Evolutionary conservation across 305 asterid genomes (phyloP).

Genomic region (Fraxinus albicans): DNA sequence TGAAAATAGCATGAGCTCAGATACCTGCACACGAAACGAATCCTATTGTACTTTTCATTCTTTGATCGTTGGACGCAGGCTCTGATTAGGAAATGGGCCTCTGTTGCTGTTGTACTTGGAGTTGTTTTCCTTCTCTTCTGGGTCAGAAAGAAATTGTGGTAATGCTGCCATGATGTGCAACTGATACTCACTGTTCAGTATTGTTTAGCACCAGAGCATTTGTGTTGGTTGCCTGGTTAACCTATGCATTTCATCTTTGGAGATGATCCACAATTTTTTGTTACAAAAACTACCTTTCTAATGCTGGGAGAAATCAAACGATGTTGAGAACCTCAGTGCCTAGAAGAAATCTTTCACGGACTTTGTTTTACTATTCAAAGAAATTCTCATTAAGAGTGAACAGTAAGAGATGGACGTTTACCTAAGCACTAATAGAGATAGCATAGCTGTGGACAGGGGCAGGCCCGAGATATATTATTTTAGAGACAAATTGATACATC

Average conservation of each 20-base stretch:
- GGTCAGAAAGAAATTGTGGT: constrained; percentile 81
- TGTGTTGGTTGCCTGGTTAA: constrained; percentile 12
- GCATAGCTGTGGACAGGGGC: too few relatives aligned
- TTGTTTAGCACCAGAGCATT: background rate
- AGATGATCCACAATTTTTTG: constrained; percentile 15
- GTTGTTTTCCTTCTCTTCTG: constrained; percentile 79
- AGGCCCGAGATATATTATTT: background rate
- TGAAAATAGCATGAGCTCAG: background rate
- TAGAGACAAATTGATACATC: constrained; percentile 16
- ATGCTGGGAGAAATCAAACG: constrained; percentile 6
- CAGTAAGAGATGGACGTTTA: too few relatives aligned
- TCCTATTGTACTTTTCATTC: constrained; percentile 5
- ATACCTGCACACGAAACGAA: background rate
- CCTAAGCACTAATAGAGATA: too few relatives aligned
- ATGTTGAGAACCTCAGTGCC: constrained; percentile 11
- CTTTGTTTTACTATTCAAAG: too few relatives aligned
- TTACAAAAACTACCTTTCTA: background rate
- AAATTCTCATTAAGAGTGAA: too few relatives aligned
- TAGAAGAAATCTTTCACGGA: too few relatives aligned
- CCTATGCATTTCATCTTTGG: constrained; percentile 3
- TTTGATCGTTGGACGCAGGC: constrained; percentile 50
- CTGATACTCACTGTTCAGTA: constrained; percentile 24
- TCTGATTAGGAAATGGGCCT: constrained; percentile 88
- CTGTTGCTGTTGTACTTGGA: constrained; percentile 81
- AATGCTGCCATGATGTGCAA: constrained; percentile 38